Evolutionary conservation across 495 filamentous ascomycete species (phyloP), one percentile per base, ranked within the genome.

Genomic region (Podospora sp.): DNA sequence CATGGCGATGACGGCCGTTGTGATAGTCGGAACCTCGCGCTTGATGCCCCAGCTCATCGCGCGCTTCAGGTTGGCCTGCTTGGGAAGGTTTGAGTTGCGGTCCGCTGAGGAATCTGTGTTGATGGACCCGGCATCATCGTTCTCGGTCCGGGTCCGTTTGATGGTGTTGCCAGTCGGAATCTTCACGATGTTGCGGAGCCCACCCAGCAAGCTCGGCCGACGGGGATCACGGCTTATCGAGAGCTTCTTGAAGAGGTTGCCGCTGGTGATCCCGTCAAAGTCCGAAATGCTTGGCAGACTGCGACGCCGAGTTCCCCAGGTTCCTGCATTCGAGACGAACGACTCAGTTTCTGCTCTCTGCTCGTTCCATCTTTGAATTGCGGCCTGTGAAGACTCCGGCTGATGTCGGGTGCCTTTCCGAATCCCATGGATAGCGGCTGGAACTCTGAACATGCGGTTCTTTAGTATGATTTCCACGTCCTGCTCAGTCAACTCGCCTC

Each of bases 271-370:
- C 26, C 83, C 86, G 46, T 89, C 85, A 58, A 86, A 77, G 60
- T 92, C 90, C 1, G 84, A 73, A 46, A 84, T 69, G 69, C 80
- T 85, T 22, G 82, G 81, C 56, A 90, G 79, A 70, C 87, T 90
- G 24, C 86, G 77, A 26, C 86, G 84, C 18, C 87, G 82, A 1
- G 89, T 91, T 12, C 90, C 90, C 88, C 90, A 91, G 2, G 91
- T 94, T 24, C 90, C 91, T 25, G 85, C 83, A 52, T 89, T 82
- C 5, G 91, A 93, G 22, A 84, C 76, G 16, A 85, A 78, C 0
- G 84, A 86, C 9, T 80, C 78, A 46, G 77, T 83, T 62, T 86
- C 85, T 50, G 29, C 79, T 75, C 66, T 79, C 81, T 69, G 78
- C 75, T 18, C 74, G 73, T 57, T 82, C 75, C 62, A 82, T 86